These are phyloP conservation scores for Podaxis sp. DNA, from an alignment of 768 basidiomycete genomes.

Conservation along the genomic window DNA sequence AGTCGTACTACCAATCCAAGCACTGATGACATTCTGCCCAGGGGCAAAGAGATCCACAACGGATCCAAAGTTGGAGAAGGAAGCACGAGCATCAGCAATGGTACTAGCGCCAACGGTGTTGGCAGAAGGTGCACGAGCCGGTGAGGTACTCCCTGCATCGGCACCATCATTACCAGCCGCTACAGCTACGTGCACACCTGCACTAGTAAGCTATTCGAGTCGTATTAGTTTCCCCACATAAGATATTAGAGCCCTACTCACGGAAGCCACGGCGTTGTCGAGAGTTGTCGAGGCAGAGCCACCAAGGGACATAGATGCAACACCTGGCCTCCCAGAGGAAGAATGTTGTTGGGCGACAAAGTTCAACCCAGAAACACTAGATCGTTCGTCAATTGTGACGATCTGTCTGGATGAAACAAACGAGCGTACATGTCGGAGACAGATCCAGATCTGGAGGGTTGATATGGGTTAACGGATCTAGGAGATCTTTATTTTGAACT, in stretches of 20 bases:
- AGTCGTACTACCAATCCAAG: constrained; percentile 24
- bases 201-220: constrained; percentile 20
- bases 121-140: constrained; percentile 29
- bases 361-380: constrained; percentile 27
- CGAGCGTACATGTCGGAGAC: constrained; percentile 5
- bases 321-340: constrained; percentile 22
- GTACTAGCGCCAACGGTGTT: constrained; percentile 36
- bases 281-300: constrained; percentile 23
- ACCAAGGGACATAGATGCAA: constrained; percentile 34
- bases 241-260: constrained; percentile 4
- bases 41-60: constrained; percentile 38
- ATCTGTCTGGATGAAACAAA: not conserved
- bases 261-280: constrained; percentile 27
- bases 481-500: not conserved
- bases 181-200: constrained; percentile 28
- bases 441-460: constrained; percentile 2
- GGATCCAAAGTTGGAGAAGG: constrained; percentile 40
- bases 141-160: constrained; percentile 28
- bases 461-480: not conserved
- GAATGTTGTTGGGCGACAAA: constrained; percentile 22
- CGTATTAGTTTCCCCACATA: not conserved
- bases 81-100: constrained; percentile 29
- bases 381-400: not conserved
- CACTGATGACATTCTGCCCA: constrained; percentile 27
- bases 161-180: constrained; percentile 32